Evolutionary conservation across 2,329 filamentous ascomycete species (phyloP), one percentile per base, ranked within the genome.

Genomic region (Diplodia corticola): DNA sequence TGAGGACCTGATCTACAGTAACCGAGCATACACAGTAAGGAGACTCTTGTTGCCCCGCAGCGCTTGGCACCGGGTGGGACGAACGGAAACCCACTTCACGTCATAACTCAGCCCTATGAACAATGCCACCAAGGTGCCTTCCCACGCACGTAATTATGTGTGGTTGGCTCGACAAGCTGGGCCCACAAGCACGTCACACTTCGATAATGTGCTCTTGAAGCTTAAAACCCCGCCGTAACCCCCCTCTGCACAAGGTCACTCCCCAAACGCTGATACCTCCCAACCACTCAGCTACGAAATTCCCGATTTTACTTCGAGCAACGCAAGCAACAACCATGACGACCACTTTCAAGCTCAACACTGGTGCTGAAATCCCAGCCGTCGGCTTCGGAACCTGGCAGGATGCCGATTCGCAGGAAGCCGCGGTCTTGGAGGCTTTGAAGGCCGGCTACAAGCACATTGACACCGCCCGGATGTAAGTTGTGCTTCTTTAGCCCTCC

Each of bases 361-460:
- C 82, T 78, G 87, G 88, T 78, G 75, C 85, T 72, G 83, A 90
- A 72, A 91, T 91, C 89, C 89, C 89, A 73, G 86, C 89, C 76
- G 88, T 91, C 70, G 89, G 89, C 78, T 91, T 91, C 76, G 89
- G 89, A 67, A 85, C 94, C 70, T 95, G 91, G 91, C 95, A 95
- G 82, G 90, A 94, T 70, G 87, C 87, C 77, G 90, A 85, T 17
- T 26, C 24, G 6, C 40, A 90, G 70, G 85, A 86, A 64, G 88
- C 86, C 64, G 88, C 86, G 74, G 88, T 40, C 30, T n/a, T 40
- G 17, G 40, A 74, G 63, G 76, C 76, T 54, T 77, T 78, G 69
- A 75, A 77, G 71, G 69, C 68, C 24, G 75, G 76, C 64, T 78
- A 78, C 72, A 73, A 75, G 50, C 66, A 77, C 49, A 76, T 77